Conservation (phyloP, 2,329 filamentous ascomycete genomes). For the Mycosphaerella sp. region DNA sequence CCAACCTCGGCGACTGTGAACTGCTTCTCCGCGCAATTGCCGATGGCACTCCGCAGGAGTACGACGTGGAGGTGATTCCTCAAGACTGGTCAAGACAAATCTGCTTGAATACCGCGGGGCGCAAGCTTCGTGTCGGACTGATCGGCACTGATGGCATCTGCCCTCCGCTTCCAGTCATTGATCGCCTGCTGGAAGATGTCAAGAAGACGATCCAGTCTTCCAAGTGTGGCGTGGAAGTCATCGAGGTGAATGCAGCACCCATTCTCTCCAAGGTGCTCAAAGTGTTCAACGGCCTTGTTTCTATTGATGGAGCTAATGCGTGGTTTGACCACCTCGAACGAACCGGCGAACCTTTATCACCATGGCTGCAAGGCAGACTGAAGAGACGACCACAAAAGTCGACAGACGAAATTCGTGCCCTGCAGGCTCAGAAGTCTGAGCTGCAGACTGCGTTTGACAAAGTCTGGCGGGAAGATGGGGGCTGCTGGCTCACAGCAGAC, state of each 20-base stretch:
- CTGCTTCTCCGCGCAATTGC: slow-evolving; percentile 50
- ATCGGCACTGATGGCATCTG: slow-evolving; percentile 47
- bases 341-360: slow-evolving; percentile 52
- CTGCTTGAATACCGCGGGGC: slow-evolving; percentile 20
- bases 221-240: slow-evolving; percentile 44
- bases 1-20: slow-evolving; percentile 46
- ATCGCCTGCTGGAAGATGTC: slow-evolving; percentile 42
- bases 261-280: slow-evolving; percentile 51
- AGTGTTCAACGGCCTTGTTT: slow-evolving; percentile 53
- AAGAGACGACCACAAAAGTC: slow-evolving; percentile 44
- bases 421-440: slow-evolving; percentile 48
- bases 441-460: slow-evolving; percentile 52
- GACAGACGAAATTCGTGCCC: slow-evolving; percentile 44
- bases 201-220: slow-evolving; percentile 35
- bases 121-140: slow-evolving; percentile 41
- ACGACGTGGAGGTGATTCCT: slow-evolving; percentile 41
- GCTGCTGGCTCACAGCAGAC: slow-evolving; percentile 27
- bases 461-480: slow-evolving; percentile 48
- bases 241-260: slow-evolving; percentile 51
- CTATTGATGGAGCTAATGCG: slow-evolving; percentile 49
- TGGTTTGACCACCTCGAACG: slow-evolving; percentile 54
- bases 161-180: slow-evolving; percentile 48
- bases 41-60: slow-evolving; percentile 46
- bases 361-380: slow-evolving; percentile 52
- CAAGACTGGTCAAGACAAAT: slow-evolving; percentile 34